A percentile compares a stretch with the other conserved stretches of the same genome.
Conservation (phyloP, 805 yeast species). For the Komagataella pseudopastoris region DNA sequence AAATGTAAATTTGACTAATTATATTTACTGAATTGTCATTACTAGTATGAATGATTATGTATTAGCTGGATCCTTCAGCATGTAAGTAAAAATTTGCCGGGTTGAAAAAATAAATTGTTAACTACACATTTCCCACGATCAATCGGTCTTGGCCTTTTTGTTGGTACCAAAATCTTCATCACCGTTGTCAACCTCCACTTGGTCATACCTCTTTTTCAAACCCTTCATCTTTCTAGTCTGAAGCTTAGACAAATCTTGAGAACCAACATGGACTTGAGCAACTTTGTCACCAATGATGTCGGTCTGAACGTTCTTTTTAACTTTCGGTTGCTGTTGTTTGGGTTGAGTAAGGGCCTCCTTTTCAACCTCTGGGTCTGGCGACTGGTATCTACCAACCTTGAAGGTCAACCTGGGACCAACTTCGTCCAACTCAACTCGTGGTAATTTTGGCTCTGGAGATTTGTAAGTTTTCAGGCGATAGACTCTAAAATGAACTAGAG, state of each 20-base stretch:
- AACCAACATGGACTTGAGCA: conserved; percentile 92
- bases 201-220: conserved; percentile 77
- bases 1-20: conserved; percentile 17
- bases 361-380: conserved; percentile 77
- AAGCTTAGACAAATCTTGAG: conserved; percentile 78
- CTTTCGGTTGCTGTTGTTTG: conserved; percentile 67
- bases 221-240: conserved; percentile 99
- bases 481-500: conserved; percentile 80
- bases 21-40: not conserved
- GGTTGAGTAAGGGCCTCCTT: conserved; percentile 80
- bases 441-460: conserved; percentile 71
- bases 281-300: conserved; percentile 93
- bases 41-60: not conserved
- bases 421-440: conserved; percentile 89
- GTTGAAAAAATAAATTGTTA: not conserved
- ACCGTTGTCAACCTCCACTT: conserved; percentile 44
- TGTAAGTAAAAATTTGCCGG: not conserved
- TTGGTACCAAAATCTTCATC: conserved; percentile 20
- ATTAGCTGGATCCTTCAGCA: not conserved
- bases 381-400: conserved; percentile 74
- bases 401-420: conserved; percentile 94
- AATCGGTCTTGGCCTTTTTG: conserved; percentile 6
- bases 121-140: not conserved
- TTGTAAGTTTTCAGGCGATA: conserved; percentile 71
- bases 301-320: conserved; percentile 77